Evolutionary conservation across 306 rosid species (phyloP).

Genomic region (Castanospermum australe): DNA sequence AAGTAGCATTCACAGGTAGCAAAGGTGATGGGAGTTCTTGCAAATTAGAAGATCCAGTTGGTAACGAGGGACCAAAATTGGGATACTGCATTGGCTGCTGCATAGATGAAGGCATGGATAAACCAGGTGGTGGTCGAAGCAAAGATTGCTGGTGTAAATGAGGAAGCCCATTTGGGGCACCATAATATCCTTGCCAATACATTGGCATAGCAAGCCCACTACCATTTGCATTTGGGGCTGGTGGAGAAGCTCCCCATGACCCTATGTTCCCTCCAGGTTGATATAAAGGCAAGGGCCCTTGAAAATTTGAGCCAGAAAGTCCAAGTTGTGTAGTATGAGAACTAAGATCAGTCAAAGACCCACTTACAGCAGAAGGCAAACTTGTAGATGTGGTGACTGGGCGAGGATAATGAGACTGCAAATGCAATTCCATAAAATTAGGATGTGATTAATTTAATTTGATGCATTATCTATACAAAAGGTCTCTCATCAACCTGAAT

Average conservation of each 20-base stretch:
- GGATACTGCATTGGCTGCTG: slow-evolving; percentile 84
- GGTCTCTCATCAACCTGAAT: slow-evolving; percentile 55
- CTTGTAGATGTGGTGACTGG: slow-evolving; percentile 54
- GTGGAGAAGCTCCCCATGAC: slow-evolving; percentile 79
- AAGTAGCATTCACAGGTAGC: slow-evolving; percentile 46
- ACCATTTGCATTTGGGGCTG: slow-evolving; percentile 73
- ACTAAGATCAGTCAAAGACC: slow-evolving; percentile 59
- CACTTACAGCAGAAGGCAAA: slow-evolving; percentile 70
- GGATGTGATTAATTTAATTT: slow-evolving; percentile 7
- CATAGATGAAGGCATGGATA: slow-evolving; percentile 72
- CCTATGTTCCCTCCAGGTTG: slow-evolving; percentile 86
- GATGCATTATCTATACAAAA: background rate
- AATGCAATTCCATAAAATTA: slow-evolving; percentile 27
- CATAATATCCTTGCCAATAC: slow-evolving; percentile 98
- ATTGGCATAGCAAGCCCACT: slow-evolving; percentile 82
- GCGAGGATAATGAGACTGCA: slow-evolving; percentile 87
- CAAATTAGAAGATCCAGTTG: slow-evolving; percentile 60
- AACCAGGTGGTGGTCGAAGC: slow-evolving; percentile 82
- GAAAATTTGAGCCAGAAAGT: slow-evolving; percentile 72
- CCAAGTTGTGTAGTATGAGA: slow-evolving; percentile 71
- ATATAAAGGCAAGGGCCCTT: slow-evolving; percentile 72
- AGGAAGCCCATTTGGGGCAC: slow-evolving; percentile 78
- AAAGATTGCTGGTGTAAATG: slow-evolving; percentile 78
- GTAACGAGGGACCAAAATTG: slow-evolving; percentile 55
- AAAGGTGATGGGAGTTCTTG: slow-evolving; percentile 60